phyloP scores from a whole-genome alignment of 2,329 filamentous ascomycete species.

The Lachnellula cervina region DNA sequence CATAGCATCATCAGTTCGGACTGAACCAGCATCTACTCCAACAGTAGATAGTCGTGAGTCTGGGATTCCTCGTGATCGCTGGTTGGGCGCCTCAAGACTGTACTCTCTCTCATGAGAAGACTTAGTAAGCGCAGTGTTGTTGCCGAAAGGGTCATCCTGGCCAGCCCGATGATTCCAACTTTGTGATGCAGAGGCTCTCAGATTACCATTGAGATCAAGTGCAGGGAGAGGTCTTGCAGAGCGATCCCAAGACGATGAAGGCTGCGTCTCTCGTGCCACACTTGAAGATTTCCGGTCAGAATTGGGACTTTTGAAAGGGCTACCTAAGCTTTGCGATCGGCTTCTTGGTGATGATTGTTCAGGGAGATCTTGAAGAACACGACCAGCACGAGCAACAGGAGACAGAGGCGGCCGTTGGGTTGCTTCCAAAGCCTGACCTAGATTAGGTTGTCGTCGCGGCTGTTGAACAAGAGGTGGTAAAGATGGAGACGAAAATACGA shows the following conservation, averaged over 20 bases:
- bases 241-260: slow-evolving; percentile 14
- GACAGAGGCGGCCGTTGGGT: slow-evolving; percentile 23
- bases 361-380: slow-evolving; percentile 30
- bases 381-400: slow-evolving; percentile 29
- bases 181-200: slow-evolving; percentile 13
- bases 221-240: slow-evolving; percentile 17
- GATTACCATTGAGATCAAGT: slow-evolving; percentile 18
- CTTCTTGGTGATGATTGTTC: slow-evolving; percentile 28
- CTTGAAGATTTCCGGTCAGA: slow-evolving; percentile 23
- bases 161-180: slow-evolving; percentile 7
- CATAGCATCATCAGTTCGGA: slow-evolving; percentile 24
- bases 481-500: slow-evolving; percentile 31
- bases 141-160: slow-evolving; percentile 26
- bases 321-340: slow-evolving; percentile 30
- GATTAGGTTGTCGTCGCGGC: slow-evolving; percentile 10
- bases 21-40: slow-evolving; percentile 7
- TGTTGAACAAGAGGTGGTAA: slow-evolving; percentile 27
- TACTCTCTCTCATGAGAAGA: slow-evolving; percentile 24
- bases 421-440: slow-evolving; percentile 8
- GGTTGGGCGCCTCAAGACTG: slow-evolving; percentile 18
- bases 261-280: slow-evolving; percentile 13
- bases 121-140: slow-evolving; percentile 12
- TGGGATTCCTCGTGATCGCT: slow-evolving; percentile 2
- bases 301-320: slow-evolving; percentile 32
- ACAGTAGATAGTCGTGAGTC: slow-evolving; percentile 14